These are phyloP conservation scores for Coemansia biformis DNA, from an alignment of 192 early-diverging fungal genomes.

Conservation along the genomic window DNA sequence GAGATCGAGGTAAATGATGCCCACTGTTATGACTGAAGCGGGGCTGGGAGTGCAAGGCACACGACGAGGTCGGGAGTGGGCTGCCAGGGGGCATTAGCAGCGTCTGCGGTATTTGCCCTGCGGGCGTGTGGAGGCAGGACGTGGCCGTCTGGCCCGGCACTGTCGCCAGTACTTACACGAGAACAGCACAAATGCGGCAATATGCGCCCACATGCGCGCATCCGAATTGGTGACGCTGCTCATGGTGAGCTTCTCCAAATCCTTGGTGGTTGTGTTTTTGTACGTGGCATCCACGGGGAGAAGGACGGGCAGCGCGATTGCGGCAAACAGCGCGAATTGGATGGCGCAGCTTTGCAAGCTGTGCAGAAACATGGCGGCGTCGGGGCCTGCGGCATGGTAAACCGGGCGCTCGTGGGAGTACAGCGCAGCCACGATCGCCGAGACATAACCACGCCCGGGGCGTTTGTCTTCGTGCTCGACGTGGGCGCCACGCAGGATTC, in stretches of 20 bases:
- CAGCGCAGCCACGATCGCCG: neutral
- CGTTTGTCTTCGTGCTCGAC: too few relatives aligned
- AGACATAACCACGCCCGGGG: too few relatives aligned
- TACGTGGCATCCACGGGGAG: neutral
- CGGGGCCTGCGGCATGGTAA: constrained; percentile 3
- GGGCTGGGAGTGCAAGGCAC: too few relatives aligned
- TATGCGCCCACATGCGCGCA: constrained; percentile 9
- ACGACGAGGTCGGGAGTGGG: too few relatives aligned
- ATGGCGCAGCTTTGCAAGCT: constrained; percentile 2
- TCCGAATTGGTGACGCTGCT: constrained; percentile 5
- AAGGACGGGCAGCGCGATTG: neutral
- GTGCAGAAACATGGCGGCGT: constrained; percentile 13
- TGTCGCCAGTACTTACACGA: constrained; percentile 2
- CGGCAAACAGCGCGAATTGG: constrained; percentile 1
- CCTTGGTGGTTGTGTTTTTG: neutral
- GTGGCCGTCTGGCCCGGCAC: too few relatives aligned
- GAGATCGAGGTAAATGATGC: neutral
- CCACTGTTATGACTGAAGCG: neutral
- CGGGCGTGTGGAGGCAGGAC: too few relatives aligned
- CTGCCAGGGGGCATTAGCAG: too few relatives aligned
- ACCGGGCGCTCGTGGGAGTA: neutral
- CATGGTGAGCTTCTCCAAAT: constrained; percentile 7
- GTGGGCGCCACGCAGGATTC: neutral
- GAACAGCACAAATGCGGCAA: constrained; percentile 1
- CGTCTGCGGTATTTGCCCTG: too few relatives aligned